Evolutionary conservation across 129 eudicot genomes (phyloP).

Genomic region (Saussurea involucrata): DNA sequence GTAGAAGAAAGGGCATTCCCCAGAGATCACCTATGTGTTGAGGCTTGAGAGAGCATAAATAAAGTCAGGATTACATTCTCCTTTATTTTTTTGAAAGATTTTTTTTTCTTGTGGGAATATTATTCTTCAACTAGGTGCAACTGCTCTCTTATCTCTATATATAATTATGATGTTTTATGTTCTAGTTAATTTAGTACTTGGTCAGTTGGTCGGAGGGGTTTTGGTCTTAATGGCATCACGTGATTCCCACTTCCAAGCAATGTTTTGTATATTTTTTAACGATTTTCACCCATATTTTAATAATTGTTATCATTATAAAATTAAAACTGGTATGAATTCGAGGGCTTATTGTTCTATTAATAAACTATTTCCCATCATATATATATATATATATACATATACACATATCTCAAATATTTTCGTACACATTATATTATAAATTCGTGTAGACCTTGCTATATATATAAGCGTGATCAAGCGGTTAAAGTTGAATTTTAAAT

Average conservation of each 20-base stretch:
- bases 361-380: conserved; percentile 28
- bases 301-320: conserved; percentile 7
- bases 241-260: conserved; percentile 83
- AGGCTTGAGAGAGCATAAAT: conserved; percentile 13
- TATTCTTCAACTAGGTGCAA: conserved; percentile 19
- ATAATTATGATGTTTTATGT: conserved; percentile 25
- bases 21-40: conserved; percentile 97
- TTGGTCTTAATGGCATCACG: conserved; percentile 94
- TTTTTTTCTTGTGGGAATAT: conserved; percentile 4
- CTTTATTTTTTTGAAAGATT: background rate
- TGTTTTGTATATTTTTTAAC: conserved; percentile 50
- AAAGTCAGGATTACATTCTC: background rate
- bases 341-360: conserved; percentile 36
- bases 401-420: no score
- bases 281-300: conserved; percentile 15
- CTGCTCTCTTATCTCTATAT: conserved; percentile 18
- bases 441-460: no score
- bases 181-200: conserved; percentile 48
- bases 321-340: conserved; percentile 26
- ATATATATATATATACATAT: background rate
- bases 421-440: no score
- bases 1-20: conserved; percentile 93
- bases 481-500: no score
- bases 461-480: no score
- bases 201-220: conserved; percentile 96